phyloP scores from a whole-genome alignment of 2,329 filamentous ascomycete species.

The Fusarium setosum region DNA sequence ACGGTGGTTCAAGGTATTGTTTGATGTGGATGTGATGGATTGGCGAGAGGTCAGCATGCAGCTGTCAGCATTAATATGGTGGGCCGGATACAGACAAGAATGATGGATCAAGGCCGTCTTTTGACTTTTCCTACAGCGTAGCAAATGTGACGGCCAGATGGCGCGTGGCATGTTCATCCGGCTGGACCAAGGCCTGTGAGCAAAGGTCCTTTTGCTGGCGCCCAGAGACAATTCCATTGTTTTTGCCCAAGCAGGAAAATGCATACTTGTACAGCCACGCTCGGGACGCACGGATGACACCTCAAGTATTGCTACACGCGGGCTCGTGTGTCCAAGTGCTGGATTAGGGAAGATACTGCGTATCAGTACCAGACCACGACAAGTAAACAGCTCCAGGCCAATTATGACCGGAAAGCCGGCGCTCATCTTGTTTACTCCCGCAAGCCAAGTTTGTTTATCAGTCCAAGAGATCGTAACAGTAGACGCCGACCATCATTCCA shows the following conservation, averaged over 20 bases:
- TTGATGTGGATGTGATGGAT: no score
- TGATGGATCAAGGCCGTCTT: neutral
- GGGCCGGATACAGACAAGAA: neutral
- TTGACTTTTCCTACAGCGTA: neutral
- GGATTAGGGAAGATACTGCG: conserved; percentile 1
- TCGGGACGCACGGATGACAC: conserved; percentile 31
- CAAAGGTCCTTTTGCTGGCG: neutral
- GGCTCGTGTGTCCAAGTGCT: neutral
- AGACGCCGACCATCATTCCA: conserved; percentile 22
- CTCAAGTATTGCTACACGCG: conserved; percentile 1
- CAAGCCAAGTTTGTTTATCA: neutral
- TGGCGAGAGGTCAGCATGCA: neutral
- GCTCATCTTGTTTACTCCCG: conserved; percentile 15
- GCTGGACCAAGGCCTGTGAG: neutral
- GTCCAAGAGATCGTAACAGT: conserved; percentile 5
- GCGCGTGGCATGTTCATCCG: conserved; percentile 3
- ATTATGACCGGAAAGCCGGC: conserved; percentile 16
- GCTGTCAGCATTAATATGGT: neutral
- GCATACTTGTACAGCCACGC: conserved; percentile 29
- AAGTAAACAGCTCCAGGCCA: neutral
- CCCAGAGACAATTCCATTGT: conserved; percentile 15
- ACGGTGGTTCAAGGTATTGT: no score
- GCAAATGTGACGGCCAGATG: neutral
- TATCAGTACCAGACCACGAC: conserved; percentile 8
- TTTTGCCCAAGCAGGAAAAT: conserved; percentile 6